These are phyloP conservation scores for Pseudocercospora fijiensis DNA, from an alignment of 2,329 filamentous ascomycete species.

Conservation along the genomic window DNA sequence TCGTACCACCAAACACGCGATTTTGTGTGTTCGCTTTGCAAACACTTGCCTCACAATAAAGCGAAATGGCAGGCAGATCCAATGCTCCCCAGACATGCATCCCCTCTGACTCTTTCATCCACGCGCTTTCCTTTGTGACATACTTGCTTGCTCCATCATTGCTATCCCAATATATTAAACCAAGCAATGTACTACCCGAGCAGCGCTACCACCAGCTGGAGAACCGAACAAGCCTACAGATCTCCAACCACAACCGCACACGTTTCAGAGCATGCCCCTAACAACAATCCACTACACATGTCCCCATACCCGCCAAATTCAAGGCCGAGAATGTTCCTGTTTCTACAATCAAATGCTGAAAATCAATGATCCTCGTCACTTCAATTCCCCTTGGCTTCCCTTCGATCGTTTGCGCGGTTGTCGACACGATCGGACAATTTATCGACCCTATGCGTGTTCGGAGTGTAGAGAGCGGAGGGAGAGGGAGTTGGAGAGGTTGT, in stretches of 20 bases:
- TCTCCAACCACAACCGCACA: background rate
- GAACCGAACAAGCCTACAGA: too few relatives aligned
- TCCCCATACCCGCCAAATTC: slow-evolving; percentile 26
- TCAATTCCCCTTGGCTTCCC: slow-evolving; percentile 18
- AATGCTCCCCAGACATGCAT: background rate
- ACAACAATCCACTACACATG: slow-evolving; percentile 30
- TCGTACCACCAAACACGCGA: slow-evolving; percentile 8
- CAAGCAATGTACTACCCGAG: background rate
- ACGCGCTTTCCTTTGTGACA: background rate
- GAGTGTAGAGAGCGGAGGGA: slow-evolving; percentile 16
- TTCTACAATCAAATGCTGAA: slow-evolving; percentile 27
- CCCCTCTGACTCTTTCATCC: background rate
- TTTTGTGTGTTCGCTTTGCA: slow-evolving; percentile 4
- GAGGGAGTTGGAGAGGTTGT: slow-evolving; percentile 12
- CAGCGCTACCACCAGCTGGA: background rate
- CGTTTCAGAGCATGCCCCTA: slow-evolving; percentile 27
- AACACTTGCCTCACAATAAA: slow-evolving; percentile 4
- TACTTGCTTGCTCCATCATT: background rate
- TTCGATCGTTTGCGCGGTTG: slow-evolving; percentile 24
- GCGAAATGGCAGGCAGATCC: background rate
- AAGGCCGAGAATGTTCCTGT: slow-evolving; percentile 29
- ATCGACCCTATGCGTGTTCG: slow-evolving; percentile 11
- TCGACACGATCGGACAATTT: slow-evolving; percentile 20
- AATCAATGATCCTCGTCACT: slow-evolving; percentile 24
- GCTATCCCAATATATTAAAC: background rate